Percentiles rank a stretch among this genome's conserved stretches.
Conservation (phyloP, 441 rosid genomes). For the Bocquillonia castaneifolia region DNA sequence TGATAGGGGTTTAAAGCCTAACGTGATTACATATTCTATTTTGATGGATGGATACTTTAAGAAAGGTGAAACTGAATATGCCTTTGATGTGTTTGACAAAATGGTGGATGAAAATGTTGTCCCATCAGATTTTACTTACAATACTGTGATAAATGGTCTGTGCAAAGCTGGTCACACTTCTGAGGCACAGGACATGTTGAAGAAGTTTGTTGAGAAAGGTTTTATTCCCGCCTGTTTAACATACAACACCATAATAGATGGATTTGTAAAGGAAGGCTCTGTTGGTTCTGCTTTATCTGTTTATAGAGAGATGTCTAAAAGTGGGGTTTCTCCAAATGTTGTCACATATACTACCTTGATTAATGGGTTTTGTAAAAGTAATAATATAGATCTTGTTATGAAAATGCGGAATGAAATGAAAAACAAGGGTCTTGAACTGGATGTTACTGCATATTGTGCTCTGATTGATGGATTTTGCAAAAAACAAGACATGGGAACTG, state of each 20-base stretch:
- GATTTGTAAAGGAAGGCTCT: slow-evolving; percentile 51
- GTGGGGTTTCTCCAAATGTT: slow-evolving; percentile 46
- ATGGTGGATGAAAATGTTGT: slow-evolving; percentile 43
- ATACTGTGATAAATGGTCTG: slow-evolving; percentile 52
- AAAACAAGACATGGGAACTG: slow-evolving; percentile 48
- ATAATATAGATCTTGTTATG: slow-evolving; percentile 45
- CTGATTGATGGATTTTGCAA: slow-evolving; percentile 58
- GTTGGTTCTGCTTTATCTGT: slow-evolving; percentile 38
- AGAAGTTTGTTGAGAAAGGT: slow-evolving; percentile 34
- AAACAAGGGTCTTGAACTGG: slow-evolving; percentile 44
- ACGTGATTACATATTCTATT: slow-evolving; percentile 47
- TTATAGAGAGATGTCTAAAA: slow-evolving; percentile 47
- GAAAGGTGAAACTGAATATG: slow-evolving; percentile 37
- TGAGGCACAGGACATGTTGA: slow-evolving; percentile 47
- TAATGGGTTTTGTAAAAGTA: slow-evolving; percentile 46
- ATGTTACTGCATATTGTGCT: slow-evolving; percentile 45
- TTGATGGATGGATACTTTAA: slow-evolving; percentile 62
- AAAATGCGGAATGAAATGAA: slow-evolving; percentile 50
- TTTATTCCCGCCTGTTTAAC: slow-evolving; percentile 43
- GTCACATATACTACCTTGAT: slow-evolving; percentile 53
- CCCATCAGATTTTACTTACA: slow-evolving; percentile 51
- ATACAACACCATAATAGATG: slow-evolving; percentile 58
- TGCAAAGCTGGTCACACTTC: slow-evolving; percentile 52
- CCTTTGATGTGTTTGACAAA: slow-evolving; percentile 41
- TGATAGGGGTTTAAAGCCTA: slow-evolving; percentile 46